Evolutionary conservation across 2,329 filamentous ascomycete species (phyloP), one percentile per base, ranked within the genome.

Genomic region (Pestalotiopsis sp.): DNA sequence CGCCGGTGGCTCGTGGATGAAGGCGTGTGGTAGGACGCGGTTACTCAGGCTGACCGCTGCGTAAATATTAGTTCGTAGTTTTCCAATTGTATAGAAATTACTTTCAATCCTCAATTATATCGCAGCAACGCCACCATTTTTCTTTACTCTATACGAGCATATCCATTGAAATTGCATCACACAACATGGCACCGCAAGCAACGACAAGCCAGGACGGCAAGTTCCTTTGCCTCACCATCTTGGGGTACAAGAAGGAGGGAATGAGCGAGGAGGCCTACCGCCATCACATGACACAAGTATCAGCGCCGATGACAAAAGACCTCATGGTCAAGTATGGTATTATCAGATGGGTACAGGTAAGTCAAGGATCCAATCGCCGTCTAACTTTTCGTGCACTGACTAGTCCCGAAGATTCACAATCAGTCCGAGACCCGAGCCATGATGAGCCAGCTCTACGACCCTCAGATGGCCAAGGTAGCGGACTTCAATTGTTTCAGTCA

Each of bases 401-500:
- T 20, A 2, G 20, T 23, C 4, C 9, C 17, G 45, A 71, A 84
- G 83, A 82, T 83, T 36, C 84, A 85, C 70, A 85, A 83, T 66
- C 72, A 71, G 12, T 71, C 31, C 1, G 69, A 68, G 2, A 82
- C 82, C 0, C 78, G 82, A 4, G 72, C 72, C 0, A 71, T 84
- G 12, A 85, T 85, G 83, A 65, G 70, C 12, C 70, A 78, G 65
- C 73, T 86, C 0, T 81, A 78, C 71, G 84, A 86, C 69, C 78
- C 74, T 1, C 84, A 86, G 69, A 83, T 87, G 78, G 68, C 72
- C n/a, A 84, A 85, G 63, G n/a, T 85, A 4, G 83, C 84, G 4
- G 81, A 85, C 69, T 86, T 79, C 68, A 84, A 86, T 74, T 85
- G 82, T 72, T 84, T 86, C 71, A 84, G 81, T 63, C 84, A 86